Evolutionary conservation across 2,329 filamentous ascomycete species (phyloP).

Genomic region (Fusarium kyushuense): DNA sequence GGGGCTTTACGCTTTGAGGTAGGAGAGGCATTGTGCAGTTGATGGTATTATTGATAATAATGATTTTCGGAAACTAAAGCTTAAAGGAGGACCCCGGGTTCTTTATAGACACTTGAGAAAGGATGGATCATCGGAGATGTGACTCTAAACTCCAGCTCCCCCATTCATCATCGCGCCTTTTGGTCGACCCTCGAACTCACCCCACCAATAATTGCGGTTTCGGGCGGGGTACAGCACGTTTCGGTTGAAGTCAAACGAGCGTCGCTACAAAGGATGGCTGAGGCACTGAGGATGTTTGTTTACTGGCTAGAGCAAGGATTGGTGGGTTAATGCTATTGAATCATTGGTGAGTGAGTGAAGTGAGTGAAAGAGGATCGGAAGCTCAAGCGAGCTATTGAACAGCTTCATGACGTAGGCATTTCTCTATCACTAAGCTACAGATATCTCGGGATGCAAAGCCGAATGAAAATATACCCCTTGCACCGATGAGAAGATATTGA

Average conservation of each 20-base stretch:
- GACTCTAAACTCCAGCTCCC: constrained; percentile 40
- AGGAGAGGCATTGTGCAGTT: constrained; percentile 60
- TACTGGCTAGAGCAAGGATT: constrained; percentile 4
- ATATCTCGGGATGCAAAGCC: not conserved
- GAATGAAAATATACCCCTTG: not conserved
- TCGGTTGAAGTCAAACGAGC: constrained; percentile 12
- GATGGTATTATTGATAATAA: not conserved
- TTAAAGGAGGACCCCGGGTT: not conserved
- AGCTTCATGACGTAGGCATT: constrained; percentile 31
- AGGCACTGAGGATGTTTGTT: constrained; percentile 1
- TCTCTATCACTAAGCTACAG: not conserved
- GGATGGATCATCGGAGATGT: constrained; percentile 29
- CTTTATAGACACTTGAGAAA: constrained; percentile 22
- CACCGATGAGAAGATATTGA: not conserved
- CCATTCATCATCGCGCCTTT: constrained; percentile 25
- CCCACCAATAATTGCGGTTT: constrained; percentile 30
- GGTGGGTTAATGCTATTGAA: constrained; percentile 7
- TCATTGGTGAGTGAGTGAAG: not conserved
- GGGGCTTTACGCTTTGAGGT: constrained; percentile 63
- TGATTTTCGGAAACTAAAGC: not conserved
- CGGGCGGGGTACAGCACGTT: constrained; percentile 37
- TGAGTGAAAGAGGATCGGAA: not conserved
- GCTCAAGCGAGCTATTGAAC: constrained; percentile 1
- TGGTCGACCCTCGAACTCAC: constrained; percentile 8
- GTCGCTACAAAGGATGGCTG: constrained; percentile 3